Evolutionary conservation across 306 rosid species (phyloP), one percentile per base, ranked within the genome.

Genomic region (Casuarina equisetifolia): DNA sequence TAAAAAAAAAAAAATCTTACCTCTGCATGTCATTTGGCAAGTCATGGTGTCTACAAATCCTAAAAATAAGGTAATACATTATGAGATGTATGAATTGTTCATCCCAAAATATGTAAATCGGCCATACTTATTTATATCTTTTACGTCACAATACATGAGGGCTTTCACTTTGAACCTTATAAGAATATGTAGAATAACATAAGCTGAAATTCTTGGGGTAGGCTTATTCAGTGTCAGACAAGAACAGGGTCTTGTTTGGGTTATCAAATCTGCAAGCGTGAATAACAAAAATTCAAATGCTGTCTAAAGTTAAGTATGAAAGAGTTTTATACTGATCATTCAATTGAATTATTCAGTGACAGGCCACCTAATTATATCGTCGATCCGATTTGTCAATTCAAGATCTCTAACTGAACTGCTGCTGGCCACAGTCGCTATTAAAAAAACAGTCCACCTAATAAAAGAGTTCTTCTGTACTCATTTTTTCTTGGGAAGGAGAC

Each of bases 381-480:
- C 46, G 48, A 55, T 45, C 6, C 2, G 16, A 70, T 70, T 9
- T 72, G 43, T 74, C 5, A 6, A 32, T 38, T 36, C 78, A 75
- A 82, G 72, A 68, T 76, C 78, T 84, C 88, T 84, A 85, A 87
- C 87, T 82, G 61, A 84, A 84, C 74, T 84, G 87, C 78, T 69
- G 92, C 86, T 86, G 19, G 78, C 74, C 76, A 75, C 83, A 81
- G 84, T 85, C 84, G 72, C 78, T 42, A 63, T 73, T 84, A 43
- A 4, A 10, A 43, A 61, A 55, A 63, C 16, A 17, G 62, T 54
- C 75, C 57, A 35, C n/a, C 74, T 46, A 51, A n/a, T 54, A 61
- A 40, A 73, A 67, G 59, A 64, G 32, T 19, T 43, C 64, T 78
- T 71, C 75, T 74, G 69, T 57, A 55, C 61, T 73, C 61, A 43